phyloP scores from a whole-genome alignment of 148 eudicot genomes.

The Vaccinium myrtillus region DNA sequence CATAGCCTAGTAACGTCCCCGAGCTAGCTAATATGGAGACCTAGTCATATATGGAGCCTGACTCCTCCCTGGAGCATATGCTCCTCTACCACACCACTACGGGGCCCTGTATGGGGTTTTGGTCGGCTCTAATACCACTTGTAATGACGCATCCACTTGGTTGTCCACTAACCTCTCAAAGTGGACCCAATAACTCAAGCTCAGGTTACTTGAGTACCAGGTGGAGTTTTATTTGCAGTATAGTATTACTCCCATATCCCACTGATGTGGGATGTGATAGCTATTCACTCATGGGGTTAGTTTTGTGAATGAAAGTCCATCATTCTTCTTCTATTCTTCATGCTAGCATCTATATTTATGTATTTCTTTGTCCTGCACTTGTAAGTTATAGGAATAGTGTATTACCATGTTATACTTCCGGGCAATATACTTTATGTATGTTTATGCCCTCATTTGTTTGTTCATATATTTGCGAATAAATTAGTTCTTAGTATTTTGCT shows the following conservation, averaged over 20 bases:
- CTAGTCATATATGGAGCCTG: not conserved
- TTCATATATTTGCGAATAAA: not conserved
- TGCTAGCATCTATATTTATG: not conserved
- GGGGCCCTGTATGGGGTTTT: not conserved
- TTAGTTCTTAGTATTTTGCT: not conserved
- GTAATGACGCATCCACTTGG: not conserved
- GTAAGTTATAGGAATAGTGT: not conserved
- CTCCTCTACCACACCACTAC: not conserved
- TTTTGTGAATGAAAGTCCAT: not conserved
- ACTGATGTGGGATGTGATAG: not conserved
- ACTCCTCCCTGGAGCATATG: not conserved
- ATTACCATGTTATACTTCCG: not conserved
- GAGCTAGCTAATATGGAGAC: not conserved
- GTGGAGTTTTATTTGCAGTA: not conserved
- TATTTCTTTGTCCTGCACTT: not conserved
- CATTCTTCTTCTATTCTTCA: not conserved
- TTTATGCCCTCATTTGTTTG: not conserved
- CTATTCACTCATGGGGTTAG: not conserved
- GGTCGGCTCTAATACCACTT: not conserved
- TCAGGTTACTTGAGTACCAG: slow-evolving; percentile 1
- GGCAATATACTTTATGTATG: not conserved
- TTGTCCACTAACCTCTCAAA: not conserved
- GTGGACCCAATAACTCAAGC: not conserved
- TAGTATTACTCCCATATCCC: not conserved
- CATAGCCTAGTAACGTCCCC: not conserved